Conservation (phyloP, 2,329 filamentous ascomycete genomes). For the Myotisia sp. region DNA sequence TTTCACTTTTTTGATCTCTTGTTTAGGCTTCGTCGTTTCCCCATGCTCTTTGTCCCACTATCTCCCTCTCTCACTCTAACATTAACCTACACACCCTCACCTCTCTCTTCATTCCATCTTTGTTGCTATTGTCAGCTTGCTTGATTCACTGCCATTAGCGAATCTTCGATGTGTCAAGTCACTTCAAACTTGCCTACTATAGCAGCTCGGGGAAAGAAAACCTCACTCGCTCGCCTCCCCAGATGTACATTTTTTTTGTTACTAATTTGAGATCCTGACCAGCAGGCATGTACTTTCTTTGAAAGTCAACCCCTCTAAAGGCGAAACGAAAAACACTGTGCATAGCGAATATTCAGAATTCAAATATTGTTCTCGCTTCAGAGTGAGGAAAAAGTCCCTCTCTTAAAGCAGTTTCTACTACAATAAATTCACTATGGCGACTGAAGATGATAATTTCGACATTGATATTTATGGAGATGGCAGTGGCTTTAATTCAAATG, state of each 20-base stretch:
- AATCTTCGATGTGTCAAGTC: too few species aligned
- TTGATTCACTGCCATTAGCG: too few species aligned
- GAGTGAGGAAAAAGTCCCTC: too few species aligned
- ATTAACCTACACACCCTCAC: neutral
- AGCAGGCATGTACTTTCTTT: conserved; percentile 33
- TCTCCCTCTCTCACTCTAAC: neutral
- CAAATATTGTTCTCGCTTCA: conserved; percentile 13
- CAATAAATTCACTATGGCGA: conserved; percentile 29
- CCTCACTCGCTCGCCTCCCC: neutral
- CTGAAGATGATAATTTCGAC: conserved; percentile 55
- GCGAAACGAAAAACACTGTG: conserved; percentile 24
- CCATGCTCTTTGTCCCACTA: neutral
- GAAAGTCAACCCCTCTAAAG: conserved; percentile 12
- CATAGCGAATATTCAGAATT: conserved; percentile 24
- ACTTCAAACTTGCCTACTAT: too few species aligned
- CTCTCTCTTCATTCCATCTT: conserved; percentile 1
- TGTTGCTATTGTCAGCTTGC: too few species aligned
- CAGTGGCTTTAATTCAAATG: conserved; percentile 30
- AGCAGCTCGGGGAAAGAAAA: too few species aligned
- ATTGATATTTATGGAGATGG: conserved; percentile 58
- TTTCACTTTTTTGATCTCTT: conserved; percentile 11
- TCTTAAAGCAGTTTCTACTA: conserved; percentile 13
- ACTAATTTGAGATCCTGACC: conserved; percentile 26
- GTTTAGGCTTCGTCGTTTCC: conserved; percentile 2
- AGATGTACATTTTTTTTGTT: conserved; percentile 14